Evolutionary conservation across 2,329 filamentous ascomycete species (phyloP).

Genomic region (Alternaria atra): DNA sequence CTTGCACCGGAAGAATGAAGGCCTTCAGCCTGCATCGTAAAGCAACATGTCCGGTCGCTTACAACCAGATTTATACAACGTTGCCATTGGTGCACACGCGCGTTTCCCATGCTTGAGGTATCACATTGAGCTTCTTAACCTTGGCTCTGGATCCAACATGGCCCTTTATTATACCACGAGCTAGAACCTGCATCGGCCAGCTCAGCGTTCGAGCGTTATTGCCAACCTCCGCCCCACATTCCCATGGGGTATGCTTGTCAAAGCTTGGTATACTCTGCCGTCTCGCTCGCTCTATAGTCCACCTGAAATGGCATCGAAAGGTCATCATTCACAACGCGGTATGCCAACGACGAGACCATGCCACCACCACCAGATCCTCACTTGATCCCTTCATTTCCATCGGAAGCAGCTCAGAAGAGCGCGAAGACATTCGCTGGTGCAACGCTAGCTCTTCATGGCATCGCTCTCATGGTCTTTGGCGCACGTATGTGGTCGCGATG

Average conservation of each 20-base stretch:
- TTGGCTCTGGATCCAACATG: not conserved
- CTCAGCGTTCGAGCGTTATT: not conserved
- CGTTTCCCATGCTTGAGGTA: not conserved
- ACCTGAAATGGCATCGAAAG: not conserved
- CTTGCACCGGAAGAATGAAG: slow-evolving; percentile 1
- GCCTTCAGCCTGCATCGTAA: not conserved
- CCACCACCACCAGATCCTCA: slow-evolving; percentile 2
- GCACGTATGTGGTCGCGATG: slow-evolving; percentile 30
- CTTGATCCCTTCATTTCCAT: slow-evolving; percentile 15
- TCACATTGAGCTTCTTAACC: not conserved
- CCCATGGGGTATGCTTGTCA: not conserved
- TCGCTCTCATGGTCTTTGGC: slow-evolving; percentile 22
- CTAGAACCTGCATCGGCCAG: not conserved
- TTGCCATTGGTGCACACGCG: not conserved
- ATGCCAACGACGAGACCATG: not conserved
- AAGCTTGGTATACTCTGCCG: not conserved
- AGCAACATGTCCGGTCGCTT: not conserved
- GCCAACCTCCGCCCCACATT: not conserved
- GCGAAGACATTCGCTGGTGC: slow-evolving; percentile 19
- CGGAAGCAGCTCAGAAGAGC: slow-evolving; percentile 8
- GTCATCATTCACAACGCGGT: not conserved
- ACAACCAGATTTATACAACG: not conserved
- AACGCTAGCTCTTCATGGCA: slow-evolving; percentile 17
- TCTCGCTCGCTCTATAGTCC: not conserved
- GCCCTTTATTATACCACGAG: not conserved